Conservation (phyloP, 2,329 filamentous ascomycete species). For the Alternaria postmessia region DNA sequence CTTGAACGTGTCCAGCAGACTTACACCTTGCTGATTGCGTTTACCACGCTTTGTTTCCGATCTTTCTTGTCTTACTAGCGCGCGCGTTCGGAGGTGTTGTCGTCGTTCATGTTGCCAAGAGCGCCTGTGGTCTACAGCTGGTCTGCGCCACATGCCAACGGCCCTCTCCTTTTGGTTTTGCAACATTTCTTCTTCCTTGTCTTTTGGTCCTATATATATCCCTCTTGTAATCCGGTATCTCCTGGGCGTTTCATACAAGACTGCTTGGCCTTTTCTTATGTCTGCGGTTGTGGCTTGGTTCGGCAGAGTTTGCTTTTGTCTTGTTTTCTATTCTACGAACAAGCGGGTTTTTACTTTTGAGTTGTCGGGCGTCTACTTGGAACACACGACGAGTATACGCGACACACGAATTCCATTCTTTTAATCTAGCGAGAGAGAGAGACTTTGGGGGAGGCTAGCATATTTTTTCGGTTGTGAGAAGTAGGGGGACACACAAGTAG, state of each 20-base stretch:
- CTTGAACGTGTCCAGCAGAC: constrained; percentile 32
- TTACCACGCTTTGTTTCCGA: not conserved
- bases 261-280: not conserved
- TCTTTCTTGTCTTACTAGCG: constrained; percentile 25
- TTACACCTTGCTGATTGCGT: constrained; percentile 36
- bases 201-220: constrained; percentile 11
- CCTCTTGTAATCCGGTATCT: constrained; percentile 32
- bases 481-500: not conserved
- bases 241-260: constrained; percentile 1
- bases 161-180: constrained; percentile 10
- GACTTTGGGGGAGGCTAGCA: not conserved
- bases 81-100: constrained; percentile 10
- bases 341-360: not conserved
- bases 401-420: constrained; percentile 32
- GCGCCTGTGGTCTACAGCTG: constrained; percentile 33
- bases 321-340: constrained; percentile 7
- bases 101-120: constrained; percentile 2
- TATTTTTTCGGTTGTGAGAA: not conserved
- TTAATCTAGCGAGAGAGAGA: not conserved
- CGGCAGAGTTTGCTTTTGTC: not conserved
- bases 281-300: constrained; percentile 12
- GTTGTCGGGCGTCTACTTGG: constrained; percentile 19
- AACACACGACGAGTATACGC: constrained; percentile 34
- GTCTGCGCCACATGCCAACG: constrained; percentile 27
- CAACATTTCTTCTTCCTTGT: constrained; percentile 17